Base-by-base conservation (phyloP, 1,284 basidiomycete genomes). In the Rhodofomes roseus region DNA sequence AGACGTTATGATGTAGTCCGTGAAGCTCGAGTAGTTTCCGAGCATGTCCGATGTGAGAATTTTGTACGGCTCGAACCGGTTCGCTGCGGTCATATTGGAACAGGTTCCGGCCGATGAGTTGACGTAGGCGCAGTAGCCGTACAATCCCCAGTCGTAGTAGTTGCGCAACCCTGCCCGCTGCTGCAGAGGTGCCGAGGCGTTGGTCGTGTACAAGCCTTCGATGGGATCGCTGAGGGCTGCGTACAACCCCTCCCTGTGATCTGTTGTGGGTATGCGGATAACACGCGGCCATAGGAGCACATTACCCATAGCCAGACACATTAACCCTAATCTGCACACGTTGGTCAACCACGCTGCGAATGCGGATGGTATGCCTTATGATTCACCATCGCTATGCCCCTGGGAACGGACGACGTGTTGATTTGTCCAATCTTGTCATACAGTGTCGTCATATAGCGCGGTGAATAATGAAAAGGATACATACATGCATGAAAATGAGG, bases 401-500 rank as follows among this genome's bases (percentile, higher is more conserved):
- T 82, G 62, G 90, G 88, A 27, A 91, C 85, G 37, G 77, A 79
- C 22, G 86, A 84, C 50, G 87, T 88, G 71, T 86, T 92, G 69
- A 87, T 91, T 82, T 92, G 90, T 58, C 87, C 90, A 60, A 92
- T 83, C 91, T 93, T 63, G 54, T 62, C 37, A 60, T 55, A 60
- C 55, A 18, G 25, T 16, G 25, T 40, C 22, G 20, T 1, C 22
- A 43, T 11, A 14, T 12, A n/a, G 8, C 3, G 39, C 22, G n/a
- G 20, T 7, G 16, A 6, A 2, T 11, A 22, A 18, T 18, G 25
- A 23, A 5, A 8, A 52, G 11, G 48, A 62, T 53, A 66, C 85
- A 64, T 71, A 89, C 90, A 81, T 92, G 89, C 65, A 85, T 83
- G 74, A 92, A 91, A 63, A 92, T 90, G 70, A 92, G 80, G 62